Evolutionary conservation across 352 stramenopile species (phyloP).

Genomic region (Phytophthora hybrid): DNA sequence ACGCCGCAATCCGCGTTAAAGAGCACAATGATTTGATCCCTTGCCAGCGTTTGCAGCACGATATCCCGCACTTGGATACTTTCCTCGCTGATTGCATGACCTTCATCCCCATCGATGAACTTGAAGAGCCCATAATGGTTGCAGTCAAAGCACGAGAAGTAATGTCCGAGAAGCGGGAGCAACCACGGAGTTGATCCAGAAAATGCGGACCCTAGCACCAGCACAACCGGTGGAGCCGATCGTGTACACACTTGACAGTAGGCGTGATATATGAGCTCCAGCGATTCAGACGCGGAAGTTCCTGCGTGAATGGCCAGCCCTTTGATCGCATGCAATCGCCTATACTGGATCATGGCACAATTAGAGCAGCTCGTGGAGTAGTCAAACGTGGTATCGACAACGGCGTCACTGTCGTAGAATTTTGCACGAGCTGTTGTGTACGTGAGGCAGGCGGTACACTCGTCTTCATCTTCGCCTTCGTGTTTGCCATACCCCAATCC

Average conservation of each 20-base stretch:
- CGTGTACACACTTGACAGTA: constrained; percentile 33
- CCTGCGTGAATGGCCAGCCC: constrained; percentile 14
- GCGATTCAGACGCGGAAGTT: background rate
- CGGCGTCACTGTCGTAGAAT: background rate
- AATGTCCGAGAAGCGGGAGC: constrained; percentile 28
- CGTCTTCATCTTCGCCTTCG: background rate
- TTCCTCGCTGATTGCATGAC: constrained; percentile 3
- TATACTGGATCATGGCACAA: constrained; percentile 21
- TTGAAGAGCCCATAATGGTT: constrained; percentile 3
- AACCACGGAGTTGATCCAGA: constrained; percentile 7
- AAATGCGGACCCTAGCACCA: constrained; percentile 24
- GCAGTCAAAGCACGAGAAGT: constrained; percentile 43
- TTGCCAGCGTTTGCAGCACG: constrained; percentile 13
- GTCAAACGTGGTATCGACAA: constrained; percentile 4
- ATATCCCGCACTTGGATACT: constrained; percentile 10
- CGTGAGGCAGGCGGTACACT: constrained; percentile 17
- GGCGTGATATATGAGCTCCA: constrained; percentile 43
- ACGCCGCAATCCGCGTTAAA: constrained; percentile 46
- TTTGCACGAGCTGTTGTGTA: constrained; percentile 6
- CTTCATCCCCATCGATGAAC: background rate
- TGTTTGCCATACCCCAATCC: background rate
- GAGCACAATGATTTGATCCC: constrained; percentile 36
- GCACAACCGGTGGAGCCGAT: constrained; percentile 26
- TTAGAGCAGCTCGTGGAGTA: constrained; percentile 13
- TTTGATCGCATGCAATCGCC: constrained; percentile 24